A percentile compares a stretch with the other conserved stretches of the same genome.
These are phyloP conservation scores for Neofusicoccum kwambonambiense DNA, from an alignment of 2,329 filamentous ascomycete species.

Conservation along the genomic window DNA sequence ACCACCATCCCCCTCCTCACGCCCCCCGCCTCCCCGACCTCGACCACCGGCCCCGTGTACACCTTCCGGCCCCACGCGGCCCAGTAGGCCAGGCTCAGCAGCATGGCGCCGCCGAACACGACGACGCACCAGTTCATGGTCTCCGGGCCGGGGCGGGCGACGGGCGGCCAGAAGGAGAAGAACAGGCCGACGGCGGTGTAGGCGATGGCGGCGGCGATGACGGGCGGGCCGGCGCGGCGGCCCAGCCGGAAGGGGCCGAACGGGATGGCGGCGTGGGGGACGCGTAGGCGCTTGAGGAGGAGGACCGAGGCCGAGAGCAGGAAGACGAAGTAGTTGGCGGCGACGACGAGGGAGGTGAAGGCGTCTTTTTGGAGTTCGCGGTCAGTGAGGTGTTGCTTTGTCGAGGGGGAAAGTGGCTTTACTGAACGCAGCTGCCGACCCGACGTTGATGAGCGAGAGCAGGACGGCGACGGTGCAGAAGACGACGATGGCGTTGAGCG, in stretches of 20 bases:
- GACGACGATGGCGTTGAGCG: neutral
- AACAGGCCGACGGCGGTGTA: slow-evolving; percentile 30
- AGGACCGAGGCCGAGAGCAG: slow-evolving; percentile 20
- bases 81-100: slow-evolving; percentile 27
- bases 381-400: too few relatives aligned
- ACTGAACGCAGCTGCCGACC: slow-evolving; percentile 33
- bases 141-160: slow-evolving; percentile 21
- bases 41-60: slow-evolving; percentile 30
- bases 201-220: slow-evolving; percentile 27
- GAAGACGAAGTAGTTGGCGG: neutral
- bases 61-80: slow-evolving; percentile 26
- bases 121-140: slow-evolving; percentile 32
- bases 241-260: slow-evolving; percentile 21
- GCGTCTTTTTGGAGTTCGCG: neutral
- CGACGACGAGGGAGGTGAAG: slow-evolving; percentile 3
- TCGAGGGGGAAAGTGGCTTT: neutral
- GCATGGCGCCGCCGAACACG: slow-evolving; percentile 23
- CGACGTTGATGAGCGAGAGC: slow-evolving; percentile 54
- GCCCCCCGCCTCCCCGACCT: slow-evolving; percentile 28
- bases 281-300: neutral
- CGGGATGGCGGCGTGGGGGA: neutral
- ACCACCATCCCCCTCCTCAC: slow-evolving; percentile 30
- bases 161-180: slow-evolving; percentile 28
- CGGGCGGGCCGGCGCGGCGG: slow-evolving; percentile 21
- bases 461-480: slow-evolving; percentile 34